A percentile compares a stretch with the other conserved stretches of the same genome.
Evolutionary conservation across 345 rosid genomes (phyloP).

Genomic region (Hirschfeldia incana): DNA sequence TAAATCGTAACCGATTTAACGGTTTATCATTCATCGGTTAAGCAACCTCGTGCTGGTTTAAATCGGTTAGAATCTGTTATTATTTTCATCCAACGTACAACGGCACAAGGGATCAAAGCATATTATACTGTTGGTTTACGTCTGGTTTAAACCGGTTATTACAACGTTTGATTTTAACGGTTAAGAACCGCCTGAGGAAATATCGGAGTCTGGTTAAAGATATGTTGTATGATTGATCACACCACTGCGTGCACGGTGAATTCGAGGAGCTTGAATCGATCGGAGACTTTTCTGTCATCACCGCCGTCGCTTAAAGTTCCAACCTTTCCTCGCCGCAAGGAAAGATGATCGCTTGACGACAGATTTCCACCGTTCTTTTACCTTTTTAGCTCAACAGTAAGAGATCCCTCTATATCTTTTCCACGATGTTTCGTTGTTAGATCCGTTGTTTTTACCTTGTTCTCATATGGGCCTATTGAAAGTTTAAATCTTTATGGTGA

Average conservation of each 20-base stretch:
- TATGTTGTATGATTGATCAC: neutral
- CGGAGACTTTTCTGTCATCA: neutral
- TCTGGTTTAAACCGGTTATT: neutral
- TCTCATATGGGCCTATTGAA: neutral
- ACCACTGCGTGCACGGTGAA: neutral
- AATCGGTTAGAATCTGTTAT: neutral
- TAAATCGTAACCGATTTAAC: neutral
- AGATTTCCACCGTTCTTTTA: constrained; percentile 19
- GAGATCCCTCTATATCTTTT: constrained; percentile 26
- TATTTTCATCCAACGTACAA: too few relatives aligned
- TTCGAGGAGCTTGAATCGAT: neutral
- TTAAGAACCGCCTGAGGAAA: neutral
- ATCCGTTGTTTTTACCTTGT: constrained; percentile 17
- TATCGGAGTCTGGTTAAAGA: neutral
- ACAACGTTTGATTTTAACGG: neutral
- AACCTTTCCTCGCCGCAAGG: neutral
- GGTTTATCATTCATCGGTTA: neutral
- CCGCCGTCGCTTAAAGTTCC: neutral
- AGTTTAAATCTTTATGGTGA: neutral
- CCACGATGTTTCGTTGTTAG: constrained; percentile 13
- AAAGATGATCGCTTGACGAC: neutral
- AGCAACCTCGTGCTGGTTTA: neutral
- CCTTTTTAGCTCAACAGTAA: constrained; percentile 12
- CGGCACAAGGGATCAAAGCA: neutral
- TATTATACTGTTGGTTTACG: too few relatives aligned